Evolutionary conservation across 2,329 filamentous ascomycete genomes (phyloP), one percentile per base, ranked within the genome.

Genomic region (Atkinsonella hypoxylon): DNA sequence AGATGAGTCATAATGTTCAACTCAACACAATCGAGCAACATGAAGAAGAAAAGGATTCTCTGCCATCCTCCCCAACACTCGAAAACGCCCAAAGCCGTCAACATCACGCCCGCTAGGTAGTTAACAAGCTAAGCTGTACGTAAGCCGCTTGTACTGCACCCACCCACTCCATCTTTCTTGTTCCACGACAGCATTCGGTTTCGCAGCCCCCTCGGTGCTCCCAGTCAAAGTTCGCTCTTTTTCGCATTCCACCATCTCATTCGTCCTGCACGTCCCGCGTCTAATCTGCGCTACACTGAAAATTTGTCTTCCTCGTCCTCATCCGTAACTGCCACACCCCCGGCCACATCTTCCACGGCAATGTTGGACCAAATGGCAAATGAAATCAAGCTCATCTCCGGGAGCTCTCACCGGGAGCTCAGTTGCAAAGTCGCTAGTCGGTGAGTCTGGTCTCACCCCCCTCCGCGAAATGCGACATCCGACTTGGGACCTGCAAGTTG

Each of bases 311-410:
- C 39, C 18, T 36, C 41, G n/a, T 20, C 41, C 40, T 46, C 18
- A n/a, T 32, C 15, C 44, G 31, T 20, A 13, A 7, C 36, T 38
- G n/a, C 20, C 47, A 17, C 42, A 12, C 17, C 32, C 39, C 40
- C 22, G 22, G 22, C 39, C 48, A 46, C 26, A 43, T 30, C 20
- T 13, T 48, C 47, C 51, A 56, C 53, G 50, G 57, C 58, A 58
- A 69, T 69, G 67, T 59, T 68, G 56, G 66, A 68, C 50, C 66
- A 69, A 62, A 75, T 75, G 71, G 71, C 72, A 46, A 75, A 76
- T 67, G 72, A 75, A 61, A 74, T 76, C 64, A 76, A 75, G 62
- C 67, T 75, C 57, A 70, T 74, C 60, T 73, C 71, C 55, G 70
- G 72, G 55, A 72, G 68, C 59, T 73, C 70, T 63, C 72, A 74